A percentile compares a stretch with the other conserved stretches of the same genome.
Evolutionary conservation across 805 yeast species (phyloP).

Genomic region (Yamadazyma insecticola): DNA sequence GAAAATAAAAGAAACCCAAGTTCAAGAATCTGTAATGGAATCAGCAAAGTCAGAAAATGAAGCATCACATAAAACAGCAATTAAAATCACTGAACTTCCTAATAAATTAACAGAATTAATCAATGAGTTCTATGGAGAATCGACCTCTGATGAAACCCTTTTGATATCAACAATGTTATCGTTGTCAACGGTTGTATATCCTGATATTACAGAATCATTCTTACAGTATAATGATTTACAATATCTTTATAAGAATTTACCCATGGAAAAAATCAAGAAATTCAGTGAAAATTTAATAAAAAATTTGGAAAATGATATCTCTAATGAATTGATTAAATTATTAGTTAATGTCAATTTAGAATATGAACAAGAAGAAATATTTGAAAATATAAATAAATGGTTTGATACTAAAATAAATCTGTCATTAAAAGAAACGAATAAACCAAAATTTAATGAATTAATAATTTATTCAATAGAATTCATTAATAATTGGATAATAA

Average conservation of each 20-base stretch:
- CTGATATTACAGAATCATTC: constrained; percentile 26
- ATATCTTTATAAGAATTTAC: constrained; percentile 15
- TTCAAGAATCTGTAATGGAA: neutral
- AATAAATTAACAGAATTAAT: constrained; percentile 17
- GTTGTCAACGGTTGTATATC: constrained; percentile 28
- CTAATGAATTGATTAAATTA: constrained; percentile 6
- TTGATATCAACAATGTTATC: constrained; percentile 27
- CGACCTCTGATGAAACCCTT: constrained; percentile 12
- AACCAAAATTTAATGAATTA: constrained; percentile 21
- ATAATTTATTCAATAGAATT: constrained; percentile 23
- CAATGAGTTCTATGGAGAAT: constrained; percentile 17
- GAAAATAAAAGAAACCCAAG: constrained; percentile 1
- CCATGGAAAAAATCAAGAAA: constrained; percentile 9
- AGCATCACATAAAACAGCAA: constrained; percentile 1
- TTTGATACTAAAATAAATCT: constrained; percentile 17
- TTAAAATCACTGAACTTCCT: constrained; percentile 20
- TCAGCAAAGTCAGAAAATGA: neutral
- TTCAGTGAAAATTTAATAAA: constrained; percentile 5
- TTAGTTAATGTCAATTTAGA: constrained; percentile 5
- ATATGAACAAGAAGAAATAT: constrained; percentile 5
- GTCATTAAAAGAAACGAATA: constrained; percentile 22
- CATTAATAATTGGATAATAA: constrained; percentile 23
- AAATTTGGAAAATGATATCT: too few species aligned
- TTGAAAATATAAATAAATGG: constrained; percentile 11
- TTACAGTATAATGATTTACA: constrained; percentile 32